Base-by-base conservation (phyloP, 1,139 yeast species). In the Casaregolazyma suthepensis region DNA sequence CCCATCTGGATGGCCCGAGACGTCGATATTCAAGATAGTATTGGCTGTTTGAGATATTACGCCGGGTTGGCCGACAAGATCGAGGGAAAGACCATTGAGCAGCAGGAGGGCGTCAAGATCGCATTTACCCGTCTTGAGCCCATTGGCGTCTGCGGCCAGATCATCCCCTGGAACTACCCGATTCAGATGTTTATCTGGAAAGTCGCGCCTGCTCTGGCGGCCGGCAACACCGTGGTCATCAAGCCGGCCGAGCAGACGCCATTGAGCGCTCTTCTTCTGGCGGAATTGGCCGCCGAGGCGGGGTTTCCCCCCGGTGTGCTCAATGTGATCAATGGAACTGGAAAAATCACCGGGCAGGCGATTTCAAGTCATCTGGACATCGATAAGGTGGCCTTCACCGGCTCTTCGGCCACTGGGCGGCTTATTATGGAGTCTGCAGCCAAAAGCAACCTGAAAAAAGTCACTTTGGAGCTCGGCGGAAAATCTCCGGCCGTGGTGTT, bases 131-230 rank as follows among this genome's bases (percentile, higher is more conserved):
- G 80, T 50, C 81, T 83, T 63, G 89, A 85, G 66, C 95, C 96
- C n/a, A 77, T 90, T 51, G 96, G 96, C 18, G 94, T 87, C 1
- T 87, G 91, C 62, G 96, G 95, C 31, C 80, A 90, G 55, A 75
- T 90, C 61, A 87, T 96, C 3, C 97, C 97, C 19, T 90, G 96
- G 96, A 91, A 90, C 69, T 90, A 90, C 72, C 98, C 97, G 19
- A 75, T 83, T 54, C 96, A 96, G 7, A 90, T 90, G 96, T 86
- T 90, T 57, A 82, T 96, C 1, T 78, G 97, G 63, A 90, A 90
- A 68, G 78, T 86, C 46, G 96, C 87, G 35, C 96, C 96, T 23
- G 96, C 96, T 0, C 63, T 88, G 17, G 96, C 96, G 13, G 91
- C 93, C 12, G 97, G 98, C 2, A 90, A 96, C 70, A 85, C 97